Percentiles rank a stretch among this genome's conserved stretches.
phyloP scores from a whole-genome alignment of 306 rosid species.

The Boehmeria nivea region DNA sequence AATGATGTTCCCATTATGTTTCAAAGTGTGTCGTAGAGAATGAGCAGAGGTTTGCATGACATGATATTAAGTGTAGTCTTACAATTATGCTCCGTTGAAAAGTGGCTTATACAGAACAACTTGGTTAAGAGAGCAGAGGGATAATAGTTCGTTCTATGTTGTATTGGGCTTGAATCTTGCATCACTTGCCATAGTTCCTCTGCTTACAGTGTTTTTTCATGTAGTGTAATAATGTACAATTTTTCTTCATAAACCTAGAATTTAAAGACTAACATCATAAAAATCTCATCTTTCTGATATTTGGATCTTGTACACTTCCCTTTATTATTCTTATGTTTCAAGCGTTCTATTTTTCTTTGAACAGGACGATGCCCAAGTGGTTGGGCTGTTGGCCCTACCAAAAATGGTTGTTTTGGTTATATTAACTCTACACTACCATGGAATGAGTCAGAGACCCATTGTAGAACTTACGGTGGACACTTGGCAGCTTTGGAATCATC shows the following conservation, averaged over 20 bases:
- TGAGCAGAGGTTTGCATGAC: no score
- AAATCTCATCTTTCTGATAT: no score
- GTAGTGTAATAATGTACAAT: background rate
- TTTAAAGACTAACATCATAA: background rate
- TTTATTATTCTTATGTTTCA: conserved; percentile 9
- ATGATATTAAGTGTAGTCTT: no score
- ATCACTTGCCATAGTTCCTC: no score
- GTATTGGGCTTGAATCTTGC: no score
- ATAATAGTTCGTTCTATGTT: no score
- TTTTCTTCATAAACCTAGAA: background rate
- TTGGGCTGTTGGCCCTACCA: conserved; percentile 55
- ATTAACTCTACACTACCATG: conserved; percentile 45
- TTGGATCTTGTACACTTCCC: background rate
- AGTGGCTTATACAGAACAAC: no score
- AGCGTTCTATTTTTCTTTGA: conserved; percentile 18
- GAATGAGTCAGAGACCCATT: conserved; percentile 75
- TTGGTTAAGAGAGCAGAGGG: no score
- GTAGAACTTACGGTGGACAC: conserved; percentile 60
- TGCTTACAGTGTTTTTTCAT: background rate
- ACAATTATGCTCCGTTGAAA: no score
- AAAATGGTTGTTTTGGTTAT: conserved; percentile 58
- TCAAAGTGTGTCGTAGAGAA: no score
- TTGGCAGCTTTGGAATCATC: conserved; percentile 51
- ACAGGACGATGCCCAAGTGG: conserved; percentile 66
- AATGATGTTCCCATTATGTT: no score